Conservation (phyloP, 2,329 filamentous ascomycete species). For the Verruconis gallopava region DNA sequence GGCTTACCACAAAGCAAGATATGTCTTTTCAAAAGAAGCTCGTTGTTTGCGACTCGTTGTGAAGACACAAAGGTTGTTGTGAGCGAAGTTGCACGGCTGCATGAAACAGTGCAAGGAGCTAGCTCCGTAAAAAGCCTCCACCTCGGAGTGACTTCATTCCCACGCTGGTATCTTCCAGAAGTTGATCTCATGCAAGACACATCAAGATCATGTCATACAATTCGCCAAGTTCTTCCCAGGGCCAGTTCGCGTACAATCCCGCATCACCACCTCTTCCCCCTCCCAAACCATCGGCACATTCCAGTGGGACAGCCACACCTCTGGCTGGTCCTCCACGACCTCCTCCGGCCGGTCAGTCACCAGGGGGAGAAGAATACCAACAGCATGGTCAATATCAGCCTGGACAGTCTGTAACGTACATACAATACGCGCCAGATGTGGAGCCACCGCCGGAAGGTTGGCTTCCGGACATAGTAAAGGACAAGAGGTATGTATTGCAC, state of each 20-base stretch:
- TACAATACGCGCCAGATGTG: conserved; percentile 14
- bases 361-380: conserved; percentile 16
- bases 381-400: conserved; percentile 14
- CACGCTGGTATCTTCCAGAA: too few species aligned
- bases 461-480: conserved; percentile 63
- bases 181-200: too few species aligned
- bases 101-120: too few species aligned
- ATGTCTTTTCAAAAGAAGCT: too few species aligned
- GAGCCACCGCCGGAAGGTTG: conserved; percentile 47
- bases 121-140: too few species aligned
- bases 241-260: conserved; percentile 27
- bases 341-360: conserved; percentile 25
- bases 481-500: conserved; percentile 75
- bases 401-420: conserved; percentile 10
- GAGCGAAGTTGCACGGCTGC: too few species aligned
- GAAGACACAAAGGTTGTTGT: too few species aligned
- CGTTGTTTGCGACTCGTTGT: too few species aligned
- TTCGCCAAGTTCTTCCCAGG: conserved; percentile 24
- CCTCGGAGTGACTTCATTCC: too few species aligned
- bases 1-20: too few species aligned
- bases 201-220: conserved; percentile 29
- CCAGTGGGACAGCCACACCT: conserved; percentile 29
- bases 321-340: conserved; percentile 31
- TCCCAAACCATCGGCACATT: conserved; percentile 29
- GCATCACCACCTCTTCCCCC: conserved; percentile 37